Base-by-base conservation (phyloP, 768 basidiomycete genomes). In the Termitomyces sp. region DNA sequence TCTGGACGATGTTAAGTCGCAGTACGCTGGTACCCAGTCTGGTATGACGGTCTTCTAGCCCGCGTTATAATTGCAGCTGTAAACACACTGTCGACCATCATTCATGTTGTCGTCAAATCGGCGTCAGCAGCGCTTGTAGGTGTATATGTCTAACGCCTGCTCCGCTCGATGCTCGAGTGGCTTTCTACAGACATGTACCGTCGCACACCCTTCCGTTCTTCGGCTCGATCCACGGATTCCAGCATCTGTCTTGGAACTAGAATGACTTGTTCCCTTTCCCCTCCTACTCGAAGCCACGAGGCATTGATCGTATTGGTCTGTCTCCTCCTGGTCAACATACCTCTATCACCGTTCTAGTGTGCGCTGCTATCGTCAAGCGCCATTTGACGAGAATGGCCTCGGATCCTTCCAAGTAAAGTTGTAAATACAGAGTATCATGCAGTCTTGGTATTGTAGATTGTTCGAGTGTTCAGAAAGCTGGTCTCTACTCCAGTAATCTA, bases 1-100 rank as follows among this genome's bases (percentile, higher is more conserved):
- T 67, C 69, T 85, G 67, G 92, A 94, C 68, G 92, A 94, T 69
- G 84, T 93, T 81, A 90, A 92, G 75, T 88, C 86, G 56, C 92
- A 94, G 72, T 94, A 94, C 69, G 77, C 89, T 8, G 89, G 88
- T 28, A 92, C 90, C 16, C 92, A 92, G 68, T 83, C 85, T 49
- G 91, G 92, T 46, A 81, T 94, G 61, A 94, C 92, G 39, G 90
- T 90, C 62, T 94, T 90, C 73, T 94, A 62, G 61, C 51, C 29
- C 51, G 50, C 57, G 47, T 46, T 45, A 49, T 28, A 18, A 56
- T 28, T 45, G 47, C 55, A 53, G 55, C 47, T 59, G 44, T 51
- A 45, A 51, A 28, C 31, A 26, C 54, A 47, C 49, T 46, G 49
- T 46, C 55, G 61, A 51, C 60, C 55, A 41, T 49, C 52, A 44